Evolutionary conservation across 192 early-diverging fungal genomes (phyloP), one percentile per base, ranked within the genome.

Genomic region (Gigaspora rosea): DNA sequence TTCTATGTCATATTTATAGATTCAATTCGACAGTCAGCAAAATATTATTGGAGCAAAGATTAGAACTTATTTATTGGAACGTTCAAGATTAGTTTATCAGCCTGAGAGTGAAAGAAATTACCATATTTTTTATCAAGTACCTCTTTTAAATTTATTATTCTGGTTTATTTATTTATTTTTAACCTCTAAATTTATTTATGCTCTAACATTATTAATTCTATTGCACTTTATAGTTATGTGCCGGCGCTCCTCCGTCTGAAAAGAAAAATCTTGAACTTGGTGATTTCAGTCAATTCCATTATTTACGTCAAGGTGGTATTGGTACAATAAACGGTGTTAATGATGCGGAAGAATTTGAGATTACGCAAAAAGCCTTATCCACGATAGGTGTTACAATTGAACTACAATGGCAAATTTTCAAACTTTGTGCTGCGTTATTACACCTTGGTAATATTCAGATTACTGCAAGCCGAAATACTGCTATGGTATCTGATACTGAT

Each of bases 381-480:
- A 91, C 89, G 27, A 92, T 98, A 41, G 96, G 96, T 68, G 92
- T 98, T 57, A 88, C 90, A 46, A 87, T 92, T 52, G 86, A 90
- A 67, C 84, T 87, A 51, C 96, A 99, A 84, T 93, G 91, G 92
- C 90, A 89, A 56, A 95, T 99, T 75, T 96, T 97, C 87, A 85
- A 88, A 35, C 85, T 99, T 47, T 90, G 96, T 82, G 96, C 97
- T 11, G 95, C 94, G 46, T 81, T 99, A 20, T 82, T 99, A 74
- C 96, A 98, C 82, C 88, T 99, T 64, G 97, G 97, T 79, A 97
- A 99, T 85, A 94, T 99, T 76, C 87, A 93, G 61, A 91, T 99
- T 57, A 88, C 85, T 9, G 93, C 90, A 35, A 81, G 86, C n/a
- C 86, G 80, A 32, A 88, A 90, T 62, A 82, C 83, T 10, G 92